Base-by-base conservation (phyloP, 257 asterid species). In the Jacaranda mimosifolia region DNA sequence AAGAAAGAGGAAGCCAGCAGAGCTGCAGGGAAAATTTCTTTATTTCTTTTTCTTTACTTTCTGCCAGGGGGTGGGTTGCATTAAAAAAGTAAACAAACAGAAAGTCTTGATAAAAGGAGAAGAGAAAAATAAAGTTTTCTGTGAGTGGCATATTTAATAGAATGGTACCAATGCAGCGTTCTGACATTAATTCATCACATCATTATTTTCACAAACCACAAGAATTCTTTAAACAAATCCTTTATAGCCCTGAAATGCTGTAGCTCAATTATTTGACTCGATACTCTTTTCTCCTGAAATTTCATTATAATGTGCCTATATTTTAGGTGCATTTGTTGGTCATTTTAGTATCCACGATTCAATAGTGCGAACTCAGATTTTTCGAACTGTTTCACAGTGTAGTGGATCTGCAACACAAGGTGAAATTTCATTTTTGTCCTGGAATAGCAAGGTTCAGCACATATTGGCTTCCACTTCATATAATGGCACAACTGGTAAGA, bases 401-500 rank as follows among this genome's bases (percentile, higher is more conserved):
- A 89, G 87, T 81, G 91, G 89, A 21, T 84, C 91, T 67, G 87
- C 90, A 35, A 76, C 88, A 39, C 94, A 89, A 77, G 90, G 87
- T 65, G 94, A 89, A 87, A 86, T 89, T 79, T 89, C 94, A 62
- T 89, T 73, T 73, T 68, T 89, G 73, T 89, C 94, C 52, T 89
- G 94, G 94, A 89, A 89, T 60, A 78, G 82, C 79, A 86, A 84
- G 77, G 88, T 87, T 73, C 88, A 83, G 66, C 86, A 87, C 69
- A 85, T 89, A 68, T 80, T 89, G 78, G 92, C 92, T 43, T 87
- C 92, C 75, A 87, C 92, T 38, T 89, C 92, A 62, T 79, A 68
- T 66, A 89, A 89, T 78, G 94, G 94, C 68, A 86, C 91, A 55
- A 89, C 94, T 12, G 91, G 94, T 89, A 72, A 73, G 81, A 65